These are phyloP conservation scores for Cryphonectria radicalis DNA, from an alignment of 2,329 filamentous ascomycete genomes.

Conservation along the genomic window DNA sequence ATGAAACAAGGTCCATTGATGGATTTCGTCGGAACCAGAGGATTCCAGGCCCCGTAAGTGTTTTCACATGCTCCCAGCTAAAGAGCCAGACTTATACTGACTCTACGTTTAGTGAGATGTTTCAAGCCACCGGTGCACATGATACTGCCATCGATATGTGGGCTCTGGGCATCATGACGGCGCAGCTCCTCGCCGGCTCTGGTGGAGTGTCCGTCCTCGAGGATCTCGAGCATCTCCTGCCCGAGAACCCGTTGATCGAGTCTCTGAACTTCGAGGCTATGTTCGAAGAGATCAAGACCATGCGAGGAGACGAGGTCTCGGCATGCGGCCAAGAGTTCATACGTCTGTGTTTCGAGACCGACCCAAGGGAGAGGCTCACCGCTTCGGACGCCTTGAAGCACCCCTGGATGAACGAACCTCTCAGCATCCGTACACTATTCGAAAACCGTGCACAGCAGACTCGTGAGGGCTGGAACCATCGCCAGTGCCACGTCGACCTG, in stretches of 20 bases:
- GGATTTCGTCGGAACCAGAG: conserved; percentile 50
- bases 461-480: conserved; percentile 29
- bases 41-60: conserved; percentile 56
- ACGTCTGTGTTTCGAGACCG: conserved; percentile 39
- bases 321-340: conserved; percentile 39
- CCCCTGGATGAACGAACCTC: conserved; percentile 40
- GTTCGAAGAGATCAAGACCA: conserved; percentile 14
- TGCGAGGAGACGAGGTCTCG: conserved; percentile 31
- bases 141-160: conserved; percentile 53
- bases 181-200: conserved; percentile 39
- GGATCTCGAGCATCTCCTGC: not conserved
- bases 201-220: conserved; percentile 31
- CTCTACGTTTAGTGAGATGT: conserved; percentile 44
- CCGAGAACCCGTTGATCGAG: conserved; percentile 28
- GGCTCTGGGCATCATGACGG: conserved; percentile 53
- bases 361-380: conserved; percentile 40
- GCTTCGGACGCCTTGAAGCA: conserved; percentile 40
- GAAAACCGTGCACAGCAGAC: conserved; percentile 26
- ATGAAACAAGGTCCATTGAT: conserved; percentile 47
- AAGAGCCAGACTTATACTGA: conserved; percentile 8
- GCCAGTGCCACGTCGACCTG: not conserved
- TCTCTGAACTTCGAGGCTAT: conserved; percentile 28
- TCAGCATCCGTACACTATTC: conserved; percentile 27
- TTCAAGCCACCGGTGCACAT: conserved; percentile 36
- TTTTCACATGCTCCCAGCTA: no score